Percentiles rank a stretch among this genome's conserved stretches.
Conservation (phyloP, 176 grass and related monocot species). For the Dactylis glomerata region DNA sequence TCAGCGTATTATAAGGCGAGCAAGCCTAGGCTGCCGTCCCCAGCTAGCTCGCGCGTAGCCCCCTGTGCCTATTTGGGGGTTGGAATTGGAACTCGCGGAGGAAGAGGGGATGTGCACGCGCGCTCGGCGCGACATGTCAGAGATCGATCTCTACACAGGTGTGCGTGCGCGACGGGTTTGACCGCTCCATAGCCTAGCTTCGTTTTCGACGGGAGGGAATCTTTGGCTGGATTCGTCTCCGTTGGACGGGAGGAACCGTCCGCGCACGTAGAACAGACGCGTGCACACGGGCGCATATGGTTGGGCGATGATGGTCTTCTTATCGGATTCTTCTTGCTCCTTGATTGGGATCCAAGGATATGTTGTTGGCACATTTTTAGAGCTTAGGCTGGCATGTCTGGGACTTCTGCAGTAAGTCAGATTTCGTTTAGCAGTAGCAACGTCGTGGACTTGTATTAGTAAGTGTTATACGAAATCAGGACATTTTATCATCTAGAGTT, state of each 20-base stretch:
- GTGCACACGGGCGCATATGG: conserved; percentile 10
- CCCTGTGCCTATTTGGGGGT: conserved; percentile 33
- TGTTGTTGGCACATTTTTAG: not conserved
- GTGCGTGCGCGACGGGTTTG: conserved; percentile 25
- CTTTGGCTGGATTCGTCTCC: conserved; percentile 42
- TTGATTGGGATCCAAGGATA: not conserved
- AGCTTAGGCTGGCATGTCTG: not conserved
- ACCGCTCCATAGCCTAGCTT: not conserved
- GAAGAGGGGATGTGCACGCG: conserved; percentile 19
- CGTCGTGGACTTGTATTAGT: no score
- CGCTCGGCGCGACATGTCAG: conserved; percentile 40
- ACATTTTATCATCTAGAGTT: no score
- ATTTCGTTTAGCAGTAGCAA: no score
- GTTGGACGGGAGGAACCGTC: conserved; percentile 44
- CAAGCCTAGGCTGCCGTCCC: conserved; percentile 35
- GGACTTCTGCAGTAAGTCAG: not conserved
- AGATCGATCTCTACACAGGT: conserved; percentile 27
- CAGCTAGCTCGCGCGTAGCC: not conserved
- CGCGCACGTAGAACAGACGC: not conserved
- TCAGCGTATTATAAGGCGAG: not conserved
- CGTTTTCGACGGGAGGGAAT: conserved; percentile 38
- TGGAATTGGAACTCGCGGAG: conserved; percentile 42
- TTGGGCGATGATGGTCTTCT: not conserved
- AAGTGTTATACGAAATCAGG: no score
- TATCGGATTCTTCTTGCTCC: conserved; percentile 3